These are phyloP conservation scores for Diospyros lotus DNA, from an alignment of 148 eudicot species.

Conservation along the genomic window DNA sequence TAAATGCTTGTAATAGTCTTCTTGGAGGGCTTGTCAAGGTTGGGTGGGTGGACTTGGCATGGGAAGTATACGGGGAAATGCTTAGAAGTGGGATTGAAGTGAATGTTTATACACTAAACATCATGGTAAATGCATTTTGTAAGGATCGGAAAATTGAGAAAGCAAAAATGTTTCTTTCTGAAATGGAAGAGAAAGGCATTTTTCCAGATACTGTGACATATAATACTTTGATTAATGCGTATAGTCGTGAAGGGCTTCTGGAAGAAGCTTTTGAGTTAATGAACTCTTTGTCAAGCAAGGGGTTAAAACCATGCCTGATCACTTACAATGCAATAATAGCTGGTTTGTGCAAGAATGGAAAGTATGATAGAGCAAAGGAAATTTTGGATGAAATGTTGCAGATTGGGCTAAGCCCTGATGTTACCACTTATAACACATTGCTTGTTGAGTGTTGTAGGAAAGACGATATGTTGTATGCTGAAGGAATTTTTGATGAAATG, in stretches of 20 bases:
- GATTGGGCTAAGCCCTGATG: constrained; percentile 62
- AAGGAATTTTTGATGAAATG: constrained; percentile 54
- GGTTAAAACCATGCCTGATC: constrained; percentile 40
- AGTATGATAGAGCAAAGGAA: constrained; percentile 48
- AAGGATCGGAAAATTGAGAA: constrained; percentile 51
- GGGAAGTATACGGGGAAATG: constrained; percentile 50
- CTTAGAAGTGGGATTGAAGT: constrained; percentile 33
- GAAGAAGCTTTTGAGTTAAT: constrained; percentile 61
- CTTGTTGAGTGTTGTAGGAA: constrained; percentile 53
- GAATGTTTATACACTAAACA: constrained; percentile 67
- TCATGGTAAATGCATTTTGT: constrained; percentile 83
- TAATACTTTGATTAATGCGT: constrained; percentile 61
- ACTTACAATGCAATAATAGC: constrained; percentile 63
- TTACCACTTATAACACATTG: constrained; percentile 55
- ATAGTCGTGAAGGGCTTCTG: constrained; percentile 49
- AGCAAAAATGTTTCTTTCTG: constrained; percentile 38
- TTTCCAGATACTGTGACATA: constrained; percentile 73
- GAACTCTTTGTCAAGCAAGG: constrained; percentile 47
- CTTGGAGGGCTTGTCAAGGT: constrained; percentile 80
- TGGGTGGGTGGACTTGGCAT: constrained; percentile 76
- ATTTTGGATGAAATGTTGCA: constrained; percentile 53
- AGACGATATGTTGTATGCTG: constrained; percentile 40
- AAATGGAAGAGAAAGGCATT: constrained; percentile 62
- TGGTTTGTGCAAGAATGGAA: constrained; percentile 58
- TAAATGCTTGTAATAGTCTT: constrained; percentile 78